These are phyloP conservation scores for Auricularia auricula-judae DNA, from an alignment of 768 basidiomycete genomes.

Conservation along the genomic window DNA sequence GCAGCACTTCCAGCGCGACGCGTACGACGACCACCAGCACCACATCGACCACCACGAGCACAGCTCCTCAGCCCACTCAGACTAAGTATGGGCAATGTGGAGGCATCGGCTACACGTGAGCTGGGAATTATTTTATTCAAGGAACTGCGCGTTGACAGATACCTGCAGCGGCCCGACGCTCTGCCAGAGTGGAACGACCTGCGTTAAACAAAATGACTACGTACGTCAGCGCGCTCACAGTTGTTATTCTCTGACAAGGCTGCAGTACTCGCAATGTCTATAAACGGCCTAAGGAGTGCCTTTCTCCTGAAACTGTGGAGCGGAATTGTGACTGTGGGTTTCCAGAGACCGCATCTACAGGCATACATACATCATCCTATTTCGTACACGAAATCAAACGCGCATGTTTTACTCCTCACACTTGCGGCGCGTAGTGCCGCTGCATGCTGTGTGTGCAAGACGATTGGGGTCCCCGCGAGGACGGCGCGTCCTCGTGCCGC, in stretches of 20 bases:
- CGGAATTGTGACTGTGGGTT: no score
- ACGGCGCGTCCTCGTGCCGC: no score
- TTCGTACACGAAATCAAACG: no score
- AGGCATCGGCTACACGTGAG: not conserved
- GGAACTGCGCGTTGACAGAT: not conserved
- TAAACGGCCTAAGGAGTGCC: not conserved
- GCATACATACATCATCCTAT: no score
- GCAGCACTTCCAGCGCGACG: not conserved
- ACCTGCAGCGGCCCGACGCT: not conserved
- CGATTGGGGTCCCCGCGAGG: no score
- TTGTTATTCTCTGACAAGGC: not conserved
- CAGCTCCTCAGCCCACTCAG: not conserved
- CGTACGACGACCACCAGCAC: not conserved
- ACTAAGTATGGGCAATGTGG: constrained; percentile 1
- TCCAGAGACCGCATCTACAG: no score
- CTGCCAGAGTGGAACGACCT: not conserved
- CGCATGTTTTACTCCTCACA: no score
- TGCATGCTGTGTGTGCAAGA: no score
- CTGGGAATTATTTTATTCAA: not conserved
- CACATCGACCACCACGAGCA: not conserved
- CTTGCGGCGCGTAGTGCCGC: no score
- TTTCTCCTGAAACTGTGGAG: no score
- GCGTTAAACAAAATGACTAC: not conserved
- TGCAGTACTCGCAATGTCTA: not conserved
- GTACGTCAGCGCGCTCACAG: not conserved